phyloP scores from a whole-genome alignment of 2,329 filamentous ascomycete genomes.

The Ophiosphaerella narmari region DNA sequence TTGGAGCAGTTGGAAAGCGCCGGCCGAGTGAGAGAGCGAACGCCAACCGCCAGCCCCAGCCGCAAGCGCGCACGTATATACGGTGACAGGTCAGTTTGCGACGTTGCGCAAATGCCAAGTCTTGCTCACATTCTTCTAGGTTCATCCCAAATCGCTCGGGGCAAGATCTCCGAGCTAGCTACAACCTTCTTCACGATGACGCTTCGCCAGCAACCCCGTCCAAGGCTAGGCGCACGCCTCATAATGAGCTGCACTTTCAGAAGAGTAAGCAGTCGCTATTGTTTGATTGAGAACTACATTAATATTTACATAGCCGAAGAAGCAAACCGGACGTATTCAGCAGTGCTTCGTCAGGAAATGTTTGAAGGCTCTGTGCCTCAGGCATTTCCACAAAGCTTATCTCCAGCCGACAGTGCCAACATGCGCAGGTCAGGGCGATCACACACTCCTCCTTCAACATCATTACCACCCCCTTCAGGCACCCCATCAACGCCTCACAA shows the following conservation, averaged over 20 bases:
- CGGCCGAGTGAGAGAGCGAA: slow-evolving; percentile 63
- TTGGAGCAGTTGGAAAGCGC: slow-evolving; percentile 66
- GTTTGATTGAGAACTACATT: slow-evolving; percentile 4
- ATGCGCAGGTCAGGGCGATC: slow-evolving; percentile 71
- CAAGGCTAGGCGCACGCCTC: slow-evolving; percentile 78
- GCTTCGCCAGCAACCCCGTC: slow-evolving; percentile 91
- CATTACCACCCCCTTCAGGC: slow-evolving; percentile 71
- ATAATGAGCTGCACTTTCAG: slow-evolving; percentile 92
- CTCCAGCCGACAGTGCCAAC: slow-evolving; percentile 56
- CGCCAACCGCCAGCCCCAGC: slow-evolving; percentile 68
- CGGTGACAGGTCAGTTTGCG: slow-evolving; percentile 52
- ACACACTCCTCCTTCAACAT: slow-evolving; percentile 75
- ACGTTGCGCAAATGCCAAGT: background rate
- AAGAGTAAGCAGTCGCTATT: slow-evolving; percentile 59
- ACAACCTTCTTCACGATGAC: slow-evolving; percentile 88
- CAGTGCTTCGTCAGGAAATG: slow-evolving; percentile 83
- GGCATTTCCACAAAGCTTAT: slow-evolving; percentile 64
- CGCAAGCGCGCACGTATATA: slow-evolving; percentile 71
- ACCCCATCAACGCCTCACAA: slow-evolving; percentile 97
- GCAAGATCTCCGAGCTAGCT: slow-evolving; percentile 91
- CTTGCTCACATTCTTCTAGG: slow-evolving; percentile 52
- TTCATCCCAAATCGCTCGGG: slow-evolving; percentile 95
- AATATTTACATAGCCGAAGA: slow-evolving; percentile 69
- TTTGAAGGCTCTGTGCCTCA: slow-evolving; percentile 92
- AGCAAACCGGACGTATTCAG: slow-evolving; percentile 91